phyloP scores from a whole-genome alignment of 192 early-diverging fungal genomes.

The Coemansia sp. region DNA sequence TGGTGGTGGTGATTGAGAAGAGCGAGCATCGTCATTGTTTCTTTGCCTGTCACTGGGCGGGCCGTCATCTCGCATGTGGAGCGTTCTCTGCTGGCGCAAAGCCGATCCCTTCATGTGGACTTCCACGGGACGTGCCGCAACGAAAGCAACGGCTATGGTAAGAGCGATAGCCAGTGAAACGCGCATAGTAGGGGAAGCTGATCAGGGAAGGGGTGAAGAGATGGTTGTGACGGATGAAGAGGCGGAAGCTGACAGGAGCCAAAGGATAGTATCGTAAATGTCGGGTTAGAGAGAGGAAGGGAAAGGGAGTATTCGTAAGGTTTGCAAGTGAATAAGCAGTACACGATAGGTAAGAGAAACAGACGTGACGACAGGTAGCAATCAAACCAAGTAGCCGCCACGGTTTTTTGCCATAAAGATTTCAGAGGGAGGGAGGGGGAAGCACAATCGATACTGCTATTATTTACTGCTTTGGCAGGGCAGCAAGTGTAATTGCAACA shows the following conservation, averaged over 20 bases:
- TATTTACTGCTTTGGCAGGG: not conserved
- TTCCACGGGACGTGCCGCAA: not conserved
- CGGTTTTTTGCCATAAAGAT: not conserved
- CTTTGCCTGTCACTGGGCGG: not conserved
- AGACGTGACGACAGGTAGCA: not conserved
- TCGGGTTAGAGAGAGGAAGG: not conserved
- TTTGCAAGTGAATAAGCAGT: not conserved
- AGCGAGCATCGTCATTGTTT: not conserved
- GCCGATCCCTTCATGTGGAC: not conserved
- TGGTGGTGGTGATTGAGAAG: not conserved
- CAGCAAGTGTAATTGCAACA: constrained; percentile 3
- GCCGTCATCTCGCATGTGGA: not conserved
- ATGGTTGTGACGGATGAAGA: not conserved
- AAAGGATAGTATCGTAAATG: constrained; percentile 2
- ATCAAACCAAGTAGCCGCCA: not conserved
- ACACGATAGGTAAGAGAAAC: not conserved
- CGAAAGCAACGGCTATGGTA: not conserved
- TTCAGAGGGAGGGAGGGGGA: not conserved
- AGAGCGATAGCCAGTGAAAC: not conserved
- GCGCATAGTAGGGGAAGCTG: not conserved
- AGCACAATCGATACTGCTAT: not conserved
- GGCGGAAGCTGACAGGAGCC: not conserved
- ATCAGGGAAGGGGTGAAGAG: not conserved
- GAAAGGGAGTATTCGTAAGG: not conserved
- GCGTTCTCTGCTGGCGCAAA: not conserved